These are phyloP conservation scores for Candida fluviatilis DNA, from an alignment of 805 yeast genomes.

Conservation along the genomic window DNA sequence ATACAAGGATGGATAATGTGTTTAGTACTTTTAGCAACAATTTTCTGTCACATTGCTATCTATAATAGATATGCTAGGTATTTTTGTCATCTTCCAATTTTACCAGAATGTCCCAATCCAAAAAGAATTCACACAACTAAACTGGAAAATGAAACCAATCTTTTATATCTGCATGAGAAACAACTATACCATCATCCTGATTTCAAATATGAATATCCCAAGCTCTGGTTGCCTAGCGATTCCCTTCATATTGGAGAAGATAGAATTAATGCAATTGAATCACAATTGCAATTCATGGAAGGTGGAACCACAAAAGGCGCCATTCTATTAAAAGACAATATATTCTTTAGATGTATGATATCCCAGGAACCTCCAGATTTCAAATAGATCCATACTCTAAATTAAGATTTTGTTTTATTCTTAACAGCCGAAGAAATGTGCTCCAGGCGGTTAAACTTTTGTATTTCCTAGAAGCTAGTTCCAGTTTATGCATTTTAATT, in stretches of 20 bases:
- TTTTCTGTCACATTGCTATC: slow-evolving; percentile 53
- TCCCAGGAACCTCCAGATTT: slow-evolving; percentile 32
- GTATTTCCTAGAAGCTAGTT: slow-evolving; percentile 1
- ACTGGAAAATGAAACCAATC: slow-evolving; percentile 1
- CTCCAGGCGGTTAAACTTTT: slow-evolving; percentile 2
- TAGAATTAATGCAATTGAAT: slow-evolving; percentile 17
- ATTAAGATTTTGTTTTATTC: slow-evolving; percentile 11
- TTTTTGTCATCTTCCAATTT: slow-evolving; percentile 27
- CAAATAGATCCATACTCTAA: slow-evolving; percentile 12
- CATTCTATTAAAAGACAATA: slow-evolving; percentile 10
- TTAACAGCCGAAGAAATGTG: slow-evolving; percentile 4
- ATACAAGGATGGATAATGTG: slow-evolving; percentile 53
- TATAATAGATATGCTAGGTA: slow-evolving; percentile 35
- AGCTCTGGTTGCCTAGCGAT: slow-evolving; percentile 39
- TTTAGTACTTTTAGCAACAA: slow-evolving; percentile 47
- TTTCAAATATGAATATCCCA: slow-evolving; percentile 33
- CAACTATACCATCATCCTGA: slow-evolving; percentile 35
- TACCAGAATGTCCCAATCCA: slow-evolving; percentile 12
- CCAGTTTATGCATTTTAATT: slow-evolving; percentile 8
- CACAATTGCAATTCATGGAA: slow-evolving; percentile 10
- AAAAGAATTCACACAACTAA: not conserved
- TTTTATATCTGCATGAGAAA: slow-evolving; percentile 7
- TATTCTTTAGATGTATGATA: slow-evolving; percentile 13
- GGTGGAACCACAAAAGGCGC: slow-evolving; percentile 27
- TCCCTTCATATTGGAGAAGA: slow-evolving; percentile 22